Evolutionary conservation across 2,329 filamentous ascomycete species (phyloP), one percentile per base, ranked within the genome.

Genomic region (Trichoderma sp.): DNA sequence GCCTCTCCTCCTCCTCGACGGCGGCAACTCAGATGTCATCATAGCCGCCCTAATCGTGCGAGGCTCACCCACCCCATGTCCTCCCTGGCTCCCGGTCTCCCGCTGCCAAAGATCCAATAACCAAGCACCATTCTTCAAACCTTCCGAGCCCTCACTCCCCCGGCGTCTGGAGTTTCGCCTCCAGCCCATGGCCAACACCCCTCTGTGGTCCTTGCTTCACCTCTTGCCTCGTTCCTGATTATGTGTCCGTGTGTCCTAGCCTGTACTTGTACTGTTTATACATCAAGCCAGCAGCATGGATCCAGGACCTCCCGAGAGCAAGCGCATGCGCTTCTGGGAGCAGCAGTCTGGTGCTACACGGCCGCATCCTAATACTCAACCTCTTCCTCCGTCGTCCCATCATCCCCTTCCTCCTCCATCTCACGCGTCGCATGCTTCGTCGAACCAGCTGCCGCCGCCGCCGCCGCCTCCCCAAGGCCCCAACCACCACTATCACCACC

Each of bases 261-360:
- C 72, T 68, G 64, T 53, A 71, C 72, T 76, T 68, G 64, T 53
- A 71, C 72, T 76, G 74, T 76, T 78, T 76, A 77, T 77, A 76
- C 76, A 79, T 75, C 76, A 75, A 72, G 73, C 83, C 82, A 86
- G 80, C 83, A 86, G 80, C 83, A 89, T 89, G 87, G 87, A 89
- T 81, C 81, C 81, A 82, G 85, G 82, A 79, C 84, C 79, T 80
- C 86, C 86, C 76, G 86, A 88, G 76, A 81, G 79, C 76, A 89
- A 89, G 83, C 86, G 87, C 77, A 85, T 84, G 78, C 86, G 87
- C 81, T 81, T 88, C 74, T 81, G 84, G 77, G 82, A 79, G 73
- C 82, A 79, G 73, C 82, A 81, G 79, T 79, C 82, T 80, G 79
- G 83, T 75, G 83, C 84, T 75, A 83, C 84, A 73, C 79, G 86